Conservation (phyloP, 768 basidiomycete species). For the Steccherinum ochraceum region DNA sequence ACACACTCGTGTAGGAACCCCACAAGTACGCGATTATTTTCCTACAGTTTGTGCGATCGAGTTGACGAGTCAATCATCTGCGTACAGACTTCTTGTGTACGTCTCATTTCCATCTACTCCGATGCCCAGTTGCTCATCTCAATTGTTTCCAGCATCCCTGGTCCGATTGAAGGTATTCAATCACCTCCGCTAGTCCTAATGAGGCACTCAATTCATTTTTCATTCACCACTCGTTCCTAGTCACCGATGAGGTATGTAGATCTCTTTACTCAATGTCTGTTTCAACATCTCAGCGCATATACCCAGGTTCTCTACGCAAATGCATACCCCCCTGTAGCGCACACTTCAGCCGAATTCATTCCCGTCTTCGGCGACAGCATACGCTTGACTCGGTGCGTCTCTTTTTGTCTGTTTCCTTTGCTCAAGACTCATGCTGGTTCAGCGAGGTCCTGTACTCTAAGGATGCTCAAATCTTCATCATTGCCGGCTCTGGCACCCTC, state of each 20-base stretch:
- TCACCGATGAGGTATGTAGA: constrained; percentile 47
- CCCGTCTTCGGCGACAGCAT: constrained; percentile 86
- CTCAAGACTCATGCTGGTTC: constrained; percentile 4
- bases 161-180: constrained; percentile 45
- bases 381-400: constrained; percentile 65
- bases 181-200: neutral
- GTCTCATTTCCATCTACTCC: constrained; percentile 3
- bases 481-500: constrained; percentile 91
- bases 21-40: constrained; percentile 39
- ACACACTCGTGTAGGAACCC: constrained; percentile 28
- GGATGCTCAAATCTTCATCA: constrained; percentile 83
- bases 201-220: neutral
- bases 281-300: constrained; percentile 3
- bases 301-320: constrained; percentile 82
- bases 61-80: no score
- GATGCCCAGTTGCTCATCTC: constrained; percentile 12
- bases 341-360: constrained; percentile 85
- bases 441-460: constrained; percentile 77
- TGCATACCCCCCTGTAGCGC: constrained; percentile 86
- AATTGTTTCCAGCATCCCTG: constrained; percentile 32
- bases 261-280: neutral
- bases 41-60: neutral
- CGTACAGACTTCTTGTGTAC: constrained; percentile 19
- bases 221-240: constrained; percentile 7
- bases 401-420: neutral